Evolutionary conservation across 1,284 basidiomycete species (phyloP).

Genomic region (Puccinia novopanici): DNA sequence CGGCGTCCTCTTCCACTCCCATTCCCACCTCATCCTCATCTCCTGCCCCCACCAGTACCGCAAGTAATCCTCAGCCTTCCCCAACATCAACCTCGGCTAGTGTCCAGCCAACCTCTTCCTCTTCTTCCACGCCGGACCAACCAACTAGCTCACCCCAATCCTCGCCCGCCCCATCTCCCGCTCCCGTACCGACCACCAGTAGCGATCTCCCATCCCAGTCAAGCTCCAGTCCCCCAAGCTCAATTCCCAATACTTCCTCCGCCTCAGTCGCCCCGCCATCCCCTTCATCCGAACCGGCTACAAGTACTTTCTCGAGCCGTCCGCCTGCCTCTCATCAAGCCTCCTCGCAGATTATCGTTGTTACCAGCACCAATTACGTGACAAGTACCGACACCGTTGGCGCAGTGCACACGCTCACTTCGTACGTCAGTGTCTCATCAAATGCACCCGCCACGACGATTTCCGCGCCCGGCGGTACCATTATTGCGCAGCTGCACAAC

Average conservation of each 20-base stretch:
- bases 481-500: neutral
- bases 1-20: neutral
- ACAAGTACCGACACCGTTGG: neutral
- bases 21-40: neutral
- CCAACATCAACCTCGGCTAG: constrained; percentile 11
- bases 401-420: neutral
- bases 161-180: neutral
- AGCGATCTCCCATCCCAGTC: constrained; percentile 4
- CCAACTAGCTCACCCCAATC: neutral
- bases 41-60: neutral
- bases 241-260: constrained; percentile 2
- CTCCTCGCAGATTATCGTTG: neutral
- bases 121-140: neutral
- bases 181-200: neutral
- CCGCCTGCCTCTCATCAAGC: constrained; percentile 10
- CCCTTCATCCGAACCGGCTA: neutral
- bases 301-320: constrained; percentile 8
- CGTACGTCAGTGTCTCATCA: neutral
- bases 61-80: constrained; percentile 1
- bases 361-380: neutral
- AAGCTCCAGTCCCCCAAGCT: neutral
- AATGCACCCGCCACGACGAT: neutral
- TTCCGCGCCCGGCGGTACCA: neutral
- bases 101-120: constrained; percentile 2
- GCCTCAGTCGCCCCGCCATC: neutral